Conservation (phyloP, 768 basidiomycete species). For the Artomyces pyxidatus region DNA sequence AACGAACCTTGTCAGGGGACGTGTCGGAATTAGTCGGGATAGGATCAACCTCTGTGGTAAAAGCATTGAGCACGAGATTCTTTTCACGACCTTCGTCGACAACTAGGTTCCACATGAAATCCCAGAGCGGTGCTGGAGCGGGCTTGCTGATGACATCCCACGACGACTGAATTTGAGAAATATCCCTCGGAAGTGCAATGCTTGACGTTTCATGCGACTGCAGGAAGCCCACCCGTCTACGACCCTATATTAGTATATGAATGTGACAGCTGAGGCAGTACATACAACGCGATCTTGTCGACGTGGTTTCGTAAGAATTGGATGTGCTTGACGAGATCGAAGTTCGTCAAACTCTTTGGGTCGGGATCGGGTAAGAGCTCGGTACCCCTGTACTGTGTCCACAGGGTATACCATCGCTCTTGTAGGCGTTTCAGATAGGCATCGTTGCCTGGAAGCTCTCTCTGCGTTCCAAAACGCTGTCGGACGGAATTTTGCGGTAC, state of each 20-base stretch:
- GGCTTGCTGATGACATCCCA: conserved; percentile 46
- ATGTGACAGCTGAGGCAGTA: conserved; percentile 13
- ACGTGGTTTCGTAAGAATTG: conserved; percentile 73
- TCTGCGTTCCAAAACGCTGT: conserved; percentile 53
- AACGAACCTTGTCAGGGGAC: conserved; percentile 32
- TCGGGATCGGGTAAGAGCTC: conserved; percentile 63
- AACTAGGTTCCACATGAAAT: conserved; percentile 64
- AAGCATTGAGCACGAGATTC: conserved; percentile 47
- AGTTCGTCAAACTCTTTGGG: conserved; percentile 57
- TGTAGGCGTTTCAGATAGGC: conserved; percentile 74
- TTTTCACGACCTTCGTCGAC: conserved; percentile 77
- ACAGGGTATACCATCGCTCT: conserved; percentile 73
- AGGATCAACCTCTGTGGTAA: conserved; percentile 36
- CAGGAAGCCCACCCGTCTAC: conserved; percentile 59
- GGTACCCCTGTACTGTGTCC: conserved; percentile 64
- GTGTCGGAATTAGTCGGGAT: conserved; percentile 24
- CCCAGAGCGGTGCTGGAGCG: conserved; percentile 42
- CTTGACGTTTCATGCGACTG: conserved; percentile 32
- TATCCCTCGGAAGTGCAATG: conserved; percentile 32
- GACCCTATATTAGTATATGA: neutral
- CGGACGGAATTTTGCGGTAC: conserved; percentile 68
- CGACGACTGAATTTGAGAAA: conserved; percentile 34
- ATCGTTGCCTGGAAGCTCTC: conserved; percentile 56
- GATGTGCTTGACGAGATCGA: conserved; percentile 75
- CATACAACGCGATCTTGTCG: conserved; percentile 84